phyloP scores from a whole-genome alignment of 106 monocot species.

The Narthecium ossifragum region DNA sequence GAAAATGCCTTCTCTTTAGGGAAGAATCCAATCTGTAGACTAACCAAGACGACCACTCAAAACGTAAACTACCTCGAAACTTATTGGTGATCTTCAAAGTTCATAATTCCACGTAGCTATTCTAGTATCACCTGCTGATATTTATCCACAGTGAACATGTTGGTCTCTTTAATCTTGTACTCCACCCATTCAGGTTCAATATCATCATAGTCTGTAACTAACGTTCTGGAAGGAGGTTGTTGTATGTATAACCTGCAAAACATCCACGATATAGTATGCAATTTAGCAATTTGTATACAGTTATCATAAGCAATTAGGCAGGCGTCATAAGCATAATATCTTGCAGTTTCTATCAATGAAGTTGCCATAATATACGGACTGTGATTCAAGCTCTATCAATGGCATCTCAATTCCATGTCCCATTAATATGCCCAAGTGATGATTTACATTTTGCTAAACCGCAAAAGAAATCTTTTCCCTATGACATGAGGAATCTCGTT shows the following conservation, averaged over 20 bases:
- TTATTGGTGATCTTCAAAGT: not conserved
- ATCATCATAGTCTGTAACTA: constrained; percentile 49
- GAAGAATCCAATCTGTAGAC: constrained; percentile 88
- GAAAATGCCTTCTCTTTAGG: constrained; percentile 81
- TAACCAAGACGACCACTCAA: constrained; percentile 23
- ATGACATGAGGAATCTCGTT: too few species aligned
- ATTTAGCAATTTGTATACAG: too few species aligned
- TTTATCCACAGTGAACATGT: constrained; percentile 91
- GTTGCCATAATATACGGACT: too few species aligned
- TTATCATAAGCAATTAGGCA: too few species aligned
- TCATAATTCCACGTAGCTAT: not conserved
- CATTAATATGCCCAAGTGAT: too few species aligned
- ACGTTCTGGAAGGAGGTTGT: constrained; percentile 61
- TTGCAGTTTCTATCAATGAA: too few species aligned
- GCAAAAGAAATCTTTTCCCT: too few species aligned
- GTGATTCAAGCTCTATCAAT: too few species aligned
- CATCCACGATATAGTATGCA: too few species aligned
- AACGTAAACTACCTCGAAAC: constrained; percentile 1
- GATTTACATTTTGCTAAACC: too few species aligned
- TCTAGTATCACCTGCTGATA: constrained; percentile 79
- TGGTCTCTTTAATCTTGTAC: constrained; percentile 99
- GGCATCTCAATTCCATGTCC: too few species aligned
- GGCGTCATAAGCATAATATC: too few species aligned
- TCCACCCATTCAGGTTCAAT: constrained; percentile 79
- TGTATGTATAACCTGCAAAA: constrained; percentile 77